Base-by-base conservation (phyloP, 2,329 filamentous ascomycete species). In the Penicillium sp. region DNA sequence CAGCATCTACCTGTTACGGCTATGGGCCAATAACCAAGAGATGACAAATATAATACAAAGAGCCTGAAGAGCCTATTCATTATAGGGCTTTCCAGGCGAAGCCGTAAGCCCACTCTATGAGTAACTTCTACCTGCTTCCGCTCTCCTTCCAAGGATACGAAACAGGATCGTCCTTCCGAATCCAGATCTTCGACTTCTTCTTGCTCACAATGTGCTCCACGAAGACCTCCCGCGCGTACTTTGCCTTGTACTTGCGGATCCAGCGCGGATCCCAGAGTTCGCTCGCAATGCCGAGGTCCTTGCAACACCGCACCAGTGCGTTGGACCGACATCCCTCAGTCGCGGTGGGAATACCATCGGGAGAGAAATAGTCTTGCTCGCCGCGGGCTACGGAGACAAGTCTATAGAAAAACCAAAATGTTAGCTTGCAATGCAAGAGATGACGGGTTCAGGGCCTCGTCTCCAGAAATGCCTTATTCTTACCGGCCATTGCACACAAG, bases 311-410 rank as follows among this genome's bases (percentile, higher is more conserved):
- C 88, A 98, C 96, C 67, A 99, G 83, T 12, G 95, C 95, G 74
- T 99, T 99, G 63, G 92, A 96, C 79, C 97, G 97, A 84, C 92
- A 96, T 55, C 95, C 95, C 79, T 99, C 95, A 61, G 93, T 93
- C 8, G 95, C 93, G 1, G 93, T 96, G 28, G 95, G 92, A 64
- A 99, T 92, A 57, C 90, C 90, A 68, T 97, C 93, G 37, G 91
- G 85, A 68, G 86, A 87, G 79, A 98, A 99, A 79, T 96, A 99
- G 67, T 90, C 87, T 81, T 96, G 94, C 78, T 98, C 95, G 73
- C 95, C 95, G 66, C 95, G 90, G 0, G 95, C 92, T 67, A 98
- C 90, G 31, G 90, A 92, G 47, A 98, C 90, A 66, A 97, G 89
- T 63, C 94, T 97, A 71, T 25, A 22, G 15, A 15, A 12, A 4